Evolutionary conservation across 371 early-diverging fungal species (phyloP).

Genomic region (Rhizopus delemar): DNA sequence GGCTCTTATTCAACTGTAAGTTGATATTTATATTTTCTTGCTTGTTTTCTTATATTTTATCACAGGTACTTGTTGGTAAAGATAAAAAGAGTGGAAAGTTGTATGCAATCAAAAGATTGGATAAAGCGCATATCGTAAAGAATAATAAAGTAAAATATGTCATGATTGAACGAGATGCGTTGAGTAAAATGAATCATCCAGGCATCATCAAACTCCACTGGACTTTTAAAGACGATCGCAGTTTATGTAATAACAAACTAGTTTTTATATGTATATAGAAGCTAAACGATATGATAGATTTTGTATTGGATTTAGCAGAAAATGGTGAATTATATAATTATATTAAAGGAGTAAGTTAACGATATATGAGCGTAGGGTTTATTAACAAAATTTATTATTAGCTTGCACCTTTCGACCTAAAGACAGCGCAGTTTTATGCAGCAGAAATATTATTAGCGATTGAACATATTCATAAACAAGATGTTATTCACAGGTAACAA

Average conservation of each 20-base stretch:
- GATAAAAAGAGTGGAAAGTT: constrained; percentile 66
- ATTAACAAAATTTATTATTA: constrained; percentile 21
- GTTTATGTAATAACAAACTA: constrained; percentile 66
- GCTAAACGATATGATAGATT: constrained; percentile 51
- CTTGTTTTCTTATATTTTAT: constrained; percentile 1
- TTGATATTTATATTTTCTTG: neutral
- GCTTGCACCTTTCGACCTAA: constrained; percentile 71
- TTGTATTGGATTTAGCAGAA: constrained; percentile 85
- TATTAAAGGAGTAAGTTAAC: constrained; percentile 58
- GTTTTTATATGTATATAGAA: neutral
- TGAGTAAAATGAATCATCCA: constrained; percentile 84
- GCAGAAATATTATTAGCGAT: constrained; percentile 88
- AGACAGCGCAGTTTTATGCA: constrained; percentile 77
- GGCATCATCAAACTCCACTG: constrained; percentile 89
- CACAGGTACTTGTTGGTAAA: constrained; percentile 70
- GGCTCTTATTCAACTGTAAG: constrained; percentile 95
- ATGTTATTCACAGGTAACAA: constrained; percentile 75
- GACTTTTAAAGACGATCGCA: constrained; percentile 90
- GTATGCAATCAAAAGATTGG: constrained; percentile 93
- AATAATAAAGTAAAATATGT: constrained; percentile 95
- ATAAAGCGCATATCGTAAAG: constrained; percentile 90
- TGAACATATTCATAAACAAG: constrained; percentile 80
- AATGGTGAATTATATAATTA: constrained; percentile 90
- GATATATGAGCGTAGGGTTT: neutral
- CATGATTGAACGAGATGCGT: constrained; percentile 87